Base-by-base conservation (phyloP, 1,284 basidiomycete species). In the Pyrrhoderma lamaoense region DNA sequence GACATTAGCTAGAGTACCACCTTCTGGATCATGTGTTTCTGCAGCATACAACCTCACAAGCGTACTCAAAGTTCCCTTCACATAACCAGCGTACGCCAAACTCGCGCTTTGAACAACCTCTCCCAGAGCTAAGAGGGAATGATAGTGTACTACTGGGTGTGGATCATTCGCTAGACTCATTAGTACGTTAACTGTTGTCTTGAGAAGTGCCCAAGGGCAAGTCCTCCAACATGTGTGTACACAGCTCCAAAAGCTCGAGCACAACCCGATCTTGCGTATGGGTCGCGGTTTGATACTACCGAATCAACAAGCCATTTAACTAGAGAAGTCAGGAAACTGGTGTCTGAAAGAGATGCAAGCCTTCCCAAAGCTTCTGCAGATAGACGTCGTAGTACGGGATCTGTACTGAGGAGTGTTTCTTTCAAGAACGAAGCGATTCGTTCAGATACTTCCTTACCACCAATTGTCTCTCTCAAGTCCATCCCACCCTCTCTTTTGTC, bases 141-240 rank as follows among this genome's bases (percentile, higher is more conserved):
- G 93, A 64, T 88, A 97, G 67, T 99, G 94, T 3, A 98, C 96
- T 9, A 93, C 79, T 0, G 96, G 96, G 65, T 99, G 96, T 0
- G 96, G 93, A 65, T 99, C 96, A 55, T 89, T 93, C 62, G 89
- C 85, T 25, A 99, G 78, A 1, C 94, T 97, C 83, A 97, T 93
- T 44, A 98, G 74, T 51, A 99, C 86, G 62, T 97, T 94, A 58
- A 97, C 88, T 0, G 95, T 92, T 0, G 95, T 98, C 69, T 98
- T 98, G 54, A 99, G 77, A 98, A 76, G 0, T 96, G 93, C 0
- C 93, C 92, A 4, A 93, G 95, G 3, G 90, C 89, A 18, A 99
- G 75, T 35, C 93, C 91, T 13, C 96, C 96, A 34, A 99, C 93
- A 60, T 92, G 80, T 48, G 79, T 82, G 67, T 97, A 97, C 42